Conservation (phyloP, 1,284 basidiomycete genomes). For the Trichosporon inkin region DNA sequence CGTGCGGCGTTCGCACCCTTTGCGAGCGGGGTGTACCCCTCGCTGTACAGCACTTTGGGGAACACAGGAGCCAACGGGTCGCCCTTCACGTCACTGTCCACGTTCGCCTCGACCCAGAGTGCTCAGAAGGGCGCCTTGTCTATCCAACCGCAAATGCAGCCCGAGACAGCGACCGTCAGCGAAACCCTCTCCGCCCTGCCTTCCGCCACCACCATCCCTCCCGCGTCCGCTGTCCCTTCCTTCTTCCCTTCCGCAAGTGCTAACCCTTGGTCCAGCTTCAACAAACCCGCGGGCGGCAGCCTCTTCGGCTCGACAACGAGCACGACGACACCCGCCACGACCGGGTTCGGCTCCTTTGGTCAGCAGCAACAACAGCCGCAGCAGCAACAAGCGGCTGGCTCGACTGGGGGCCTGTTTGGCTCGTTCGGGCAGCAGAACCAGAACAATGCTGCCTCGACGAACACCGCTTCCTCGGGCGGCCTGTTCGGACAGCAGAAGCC, state of each 20-base stretch:
- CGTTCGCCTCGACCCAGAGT: too few species aligned
- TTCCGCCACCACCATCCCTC: too few species aligned
- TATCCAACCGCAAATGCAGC: too few species aligned
- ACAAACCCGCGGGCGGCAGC: slow-evolving; percentile 4
- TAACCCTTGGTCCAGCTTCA: not conserved
- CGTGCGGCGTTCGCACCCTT: too few species aligned
- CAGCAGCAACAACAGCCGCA: slow-evolving; percentile 14
- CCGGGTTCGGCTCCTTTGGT: slow-evolving; percentile 35
- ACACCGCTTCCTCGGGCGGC: slow-evolving; percentile 5
- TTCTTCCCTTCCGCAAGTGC: not conserved
- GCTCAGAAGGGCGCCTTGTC: too few species aligned
- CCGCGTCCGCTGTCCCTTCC: not conserved
- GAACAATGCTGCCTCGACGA: slow-evolving; percentile 4
- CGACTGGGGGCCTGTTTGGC: slow-evolving; percentile 14
- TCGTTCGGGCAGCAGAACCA: slow-evolving; percentile 15
- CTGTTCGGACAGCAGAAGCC: slow-evolving; percentile 22
- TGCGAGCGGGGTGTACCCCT: too few species aligned
- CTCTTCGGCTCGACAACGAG: not conserved
- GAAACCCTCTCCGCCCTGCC: too few species aligned
- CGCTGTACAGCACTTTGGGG: too few species aligned
- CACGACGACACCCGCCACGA: slow-evolving; percentile 15
- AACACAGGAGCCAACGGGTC: not conserved
- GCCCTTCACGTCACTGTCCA: not conserved
- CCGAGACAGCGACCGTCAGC: too few species aligned
- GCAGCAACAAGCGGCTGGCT: slow-evolving; percentile 13